Evolutionary conservation across 2,329 filamentous ascomycete species (phyloP).

Genomic region (Fusarium caatingaense): DNA sequence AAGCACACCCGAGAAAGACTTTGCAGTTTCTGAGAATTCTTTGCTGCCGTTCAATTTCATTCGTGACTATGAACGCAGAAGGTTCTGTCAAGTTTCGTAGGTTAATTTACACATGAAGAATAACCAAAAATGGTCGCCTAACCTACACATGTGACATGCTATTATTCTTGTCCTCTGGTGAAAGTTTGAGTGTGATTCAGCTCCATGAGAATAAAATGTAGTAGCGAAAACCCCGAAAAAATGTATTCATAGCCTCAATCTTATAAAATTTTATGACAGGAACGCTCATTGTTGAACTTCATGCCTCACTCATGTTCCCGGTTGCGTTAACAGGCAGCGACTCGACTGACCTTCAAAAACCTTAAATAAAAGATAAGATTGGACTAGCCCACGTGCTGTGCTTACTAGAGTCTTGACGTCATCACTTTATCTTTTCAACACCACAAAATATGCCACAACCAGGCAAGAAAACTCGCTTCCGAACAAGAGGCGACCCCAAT

Average conservation of each 20-base stretch:
- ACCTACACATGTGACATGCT: background rate
- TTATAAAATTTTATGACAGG: no score
- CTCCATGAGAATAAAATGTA: no score
- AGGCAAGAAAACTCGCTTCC: background rate
- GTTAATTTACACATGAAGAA: background rate
- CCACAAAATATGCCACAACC: background rate
- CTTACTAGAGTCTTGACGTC: background rate
- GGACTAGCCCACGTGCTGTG: background rate
- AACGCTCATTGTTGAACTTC: background rate
- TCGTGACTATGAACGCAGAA: background rate
- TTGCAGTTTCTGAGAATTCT: background rate
- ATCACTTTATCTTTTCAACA: background rate
- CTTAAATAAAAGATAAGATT: background rate
- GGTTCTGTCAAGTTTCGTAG: background rate
- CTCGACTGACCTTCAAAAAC: no score
- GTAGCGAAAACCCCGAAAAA: no score
- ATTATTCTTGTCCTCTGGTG: background rate
- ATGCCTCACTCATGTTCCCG: background rate
- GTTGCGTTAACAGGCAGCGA: no score
- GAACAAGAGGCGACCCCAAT: background rate
- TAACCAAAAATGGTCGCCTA: no score
- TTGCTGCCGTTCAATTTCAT: fast-evolving
- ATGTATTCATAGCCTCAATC: no score
- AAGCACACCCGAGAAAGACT: fast-evolving
- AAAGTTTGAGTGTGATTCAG: background rate